Base-by-base conservation (phyloP, 2,329 filamentous ascomycete species). In the Colletotrichum eleusines region DNA sequence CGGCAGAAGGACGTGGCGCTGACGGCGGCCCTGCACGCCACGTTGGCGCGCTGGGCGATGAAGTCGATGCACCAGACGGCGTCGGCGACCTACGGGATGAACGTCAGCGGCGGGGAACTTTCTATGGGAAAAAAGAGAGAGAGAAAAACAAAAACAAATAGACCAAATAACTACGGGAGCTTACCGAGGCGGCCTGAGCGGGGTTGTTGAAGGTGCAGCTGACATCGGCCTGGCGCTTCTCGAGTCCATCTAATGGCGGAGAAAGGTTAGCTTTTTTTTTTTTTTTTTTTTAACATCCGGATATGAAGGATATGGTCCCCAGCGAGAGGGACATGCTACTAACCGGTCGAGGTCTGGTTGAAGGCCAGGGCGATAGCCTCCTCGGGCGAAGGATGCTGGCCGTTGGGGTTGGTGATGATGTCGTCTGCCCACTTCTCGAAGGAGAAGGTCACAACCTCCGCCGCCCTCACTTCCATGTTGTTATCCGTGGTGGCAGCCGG, bases 381-480 rank as follows among this genome's bases (percentile, higher is more conserved):
- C 35, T 58, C 63, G 35, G 63, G 67, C 1, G 63, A 61, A 8
- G 54, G 68, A 11, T 70, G 68, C n/a, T 70, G 40, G 5, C 60
- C 66, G 40, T 51, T 44, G 50, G 68, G 63, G 57, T 62, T 67
- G 40, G 55, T 50, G 20, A 70, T 70, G 40, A 70, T 67, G 28
- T 63, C 63, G 28, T 67, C 68, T 9, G 64, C 68, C 68, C 68
- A 70, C 28, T 48, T 66, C 63, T 62, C 68, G n/a, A 70, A 70
- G 35, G 68, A 70, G 28, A 70, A 70, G 57, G 57, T 51, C 6
- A 58, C 42, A 5, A 11, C 20, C 23, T 42, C 51, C 33, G 26
- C 66, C 14, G n/a, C 63, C 46, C 64, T 62, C 6, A 46, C 64
- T 20, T 51, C 35, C n/a, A 66, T 8, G 28, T n/a, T 8, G 28